These are phyloP conservation scores for Seiridium cupressi DNA, from an alignment of 2,329 filamentous ascomycete genomes.

Conservation along the genomic window DNA sequence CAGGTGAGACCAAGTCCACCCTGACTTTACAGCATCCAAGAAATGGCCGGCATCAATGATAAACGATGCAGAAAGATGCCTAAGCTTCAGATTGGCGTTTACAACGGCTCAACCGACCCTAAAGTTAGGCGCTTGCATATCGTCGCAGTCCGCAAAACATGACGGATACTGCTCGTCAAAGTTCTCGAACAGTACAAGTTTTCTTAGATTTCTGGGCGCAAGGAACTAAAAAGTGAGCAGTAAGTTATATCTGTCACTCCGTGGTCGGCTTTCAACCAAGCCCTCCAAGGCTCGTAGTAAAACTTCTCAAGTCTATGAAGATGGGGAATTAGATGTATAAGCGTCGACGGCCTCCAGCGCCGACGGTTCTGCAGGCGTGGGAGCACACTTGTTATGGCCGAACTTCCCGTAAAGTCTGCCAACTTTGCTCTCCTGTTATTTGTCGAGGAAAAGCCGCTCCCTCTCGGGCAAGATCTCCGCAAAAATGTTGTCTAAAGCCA, in stretches of 20 bases:
- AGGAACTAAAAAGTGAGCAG: constrained; percentile 25
- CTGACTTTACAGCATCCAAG: constrained; percentile 19
- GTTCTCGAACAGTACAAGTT: constrained; percentile 33
- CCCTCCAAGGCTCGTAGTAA: not conserved
- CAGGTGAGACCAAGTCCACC: constrained; percentile 28
- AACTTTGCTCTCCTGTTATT: too few species aligned
- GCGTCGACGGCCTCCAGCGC: not conserved
- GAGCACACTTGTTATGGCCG: too few species aligned
- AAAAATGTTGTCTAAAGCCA: too few species aligned
- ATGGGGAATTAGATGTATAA: not conserved
- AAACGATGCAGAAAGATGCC: constrained; percentile 28
- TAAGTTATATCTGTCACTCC: constrained; percentile 6
- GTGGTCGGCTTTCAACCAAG: constrained; percentile 16
- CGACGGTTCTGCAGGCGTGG: too few species aligned
- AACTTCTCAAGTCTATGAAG: not conserved
- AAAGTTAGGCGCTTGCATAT: constrained; percentile 19
- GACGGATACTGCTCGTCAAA: constrained; percentile 28
- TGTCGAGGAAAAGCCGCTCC: too few species aligned
- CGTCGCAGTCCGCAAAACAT: constrained; percentile 11
- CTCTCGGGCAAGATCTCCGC: too few species aligned
- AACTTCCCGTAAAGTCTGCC: too few species aligned
- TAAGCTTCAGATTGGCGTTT: constrained; percentile 25
- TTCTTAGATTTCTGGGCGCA: constrained; percentile 20
- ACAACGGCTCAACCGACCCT: constrained; percentile 26
- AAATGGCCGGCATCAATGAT: constrained; percentile 29